These are phyloP conservation scores for Centella asiatica DNA, from an alignment of 129 eudicot species.

Conservation along the genomic window DNA sequence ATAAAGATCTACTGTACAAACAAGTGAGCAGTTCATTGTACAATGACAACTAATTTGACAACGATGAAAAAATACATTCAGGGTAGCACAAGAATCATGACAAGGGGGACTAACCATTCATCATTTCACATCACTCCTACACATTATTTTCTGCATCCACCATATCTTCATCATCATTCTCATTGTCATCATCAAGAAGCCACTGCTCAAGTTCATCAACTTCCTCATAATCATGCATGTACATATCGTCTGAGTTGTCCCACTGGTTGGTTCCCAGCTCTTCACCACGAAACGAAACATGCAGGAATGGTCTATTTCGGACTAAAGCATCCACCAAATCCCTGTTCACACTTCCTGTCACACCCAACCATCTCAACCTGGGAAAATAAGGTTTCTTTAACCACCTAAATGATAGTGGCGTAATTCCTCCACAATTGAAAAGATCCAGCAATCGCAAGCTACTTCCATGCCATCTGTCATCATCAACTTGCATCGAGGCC, in stretches of 20 bases:
- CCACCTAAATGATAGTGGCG: slow-evolving; percentile 74
- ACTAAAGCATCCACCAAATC: slow-evolving; percentile 65
- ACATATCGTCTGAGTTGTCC: slow-evolving; percentile 64
- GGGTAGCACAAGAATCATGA: background rate
- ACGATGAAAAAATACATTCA: background rate
- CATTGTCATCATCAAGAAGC: slow-evolving; percentile 53
- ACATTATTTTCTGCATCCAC: slow-evolving; percentile 24
- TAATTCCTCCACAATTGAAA: slow-evolving; percentile 78
- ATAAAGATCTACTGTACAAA: too few species aligned
- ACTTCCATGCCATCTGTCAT: slow-evolving; percentile 75
- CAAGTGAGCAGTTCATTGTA: too few species aligned
- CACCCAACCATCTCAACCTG: slow-evolving; percentile 95
- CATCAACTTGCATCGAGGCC: slow-evolving; percentile 86
- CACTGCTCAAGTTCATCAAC: slow-evolving; percentile 82
- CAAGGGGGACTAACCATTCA: background rate
- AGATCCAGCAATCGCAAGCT: slow-evolving; percentile 65
- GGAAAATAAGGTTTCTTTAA: slow-evolving; percentile 85
- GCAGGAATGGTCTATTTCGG: slow-evolving; percentile 60
- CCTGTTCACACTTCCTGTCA: slow-evolving; percentile 52
- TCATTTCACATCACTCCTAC: slow-evolving; percentile 14
- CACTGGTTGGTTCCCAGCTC: slow-evolving; percentile 80
- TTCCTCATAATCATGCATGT: slow-evolving; percentile 74
- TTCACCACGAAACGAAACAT: slow-evolving; percentile 65
- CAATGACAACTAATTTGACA: too few species aligned
- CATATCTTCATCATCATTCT: slow-evolving; percentile 45